phyloP scores from a whole-genome alignment of 352 stramenopile genomes.

The Hyaloperonospora brassicae region DNA sequence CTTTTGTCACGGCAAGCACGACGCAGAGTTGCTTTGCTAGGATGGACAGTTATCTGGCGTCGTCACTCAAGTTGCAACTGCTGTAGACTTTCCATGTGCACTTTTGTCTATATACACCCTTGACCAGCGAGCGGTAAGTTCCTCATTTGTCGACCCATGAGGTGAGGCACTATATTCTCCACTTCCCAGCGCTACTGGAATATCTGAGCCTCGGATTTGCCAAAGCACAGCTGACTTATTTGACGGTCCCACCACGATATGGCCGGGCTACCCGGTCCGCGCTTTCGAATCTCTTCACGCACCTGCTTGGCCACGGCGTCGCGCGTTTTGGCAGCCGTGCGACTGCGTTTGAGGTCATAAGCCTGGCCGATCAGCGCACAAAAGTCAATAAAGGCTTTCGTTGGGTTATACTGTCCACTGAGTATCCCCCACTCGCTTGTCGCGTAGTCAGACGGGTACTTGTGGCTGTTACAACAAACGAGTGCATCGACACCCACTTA shows the following conservation, averaged over 20 bases:
- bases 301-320: conserved; percentile 63
- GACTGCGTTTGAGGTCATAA: conserved; percentile 93
- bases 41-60: too few species aligned
- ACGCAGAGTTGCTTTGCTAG: too few species aligned
- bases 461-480: too few species aligned
- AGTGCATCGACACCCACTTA: too few species aligned
- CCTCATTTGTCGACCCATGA: too few species aligned
- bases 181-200: conserved; percentile 34
- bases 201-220: conserved; percentile 68
- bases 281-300: conserved; percentile 49
- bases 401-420: conserved; percentile 95
- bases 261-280: conserved; percentile 32
- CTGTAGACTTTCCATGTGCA: too few species aligned
- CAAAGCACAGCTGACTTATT: conserved; percentile 67
- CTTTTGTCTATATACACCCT: too few species aligned
- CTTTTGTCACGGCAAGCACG: too few species aligned
- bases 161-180: too few species aligned
- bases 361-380: conserved; percentile 90
- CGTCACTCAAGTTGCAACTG: too few species aligned
- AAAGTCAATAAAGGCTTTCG: conserved; percentile 96
- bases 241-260: conserved; percentile 54
- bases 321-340: conserved; percentile 59
- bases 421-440: conserved; percentile 95
- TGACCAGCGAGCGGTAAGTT: too few species aligned
- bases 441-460: conserved; percentile 98